Evolutionary conservation across 345 rosid genomes (phyloP), one percentile per base, ranked within the genome.

Genomic region (Eucalyptus curtisii): DNA sequence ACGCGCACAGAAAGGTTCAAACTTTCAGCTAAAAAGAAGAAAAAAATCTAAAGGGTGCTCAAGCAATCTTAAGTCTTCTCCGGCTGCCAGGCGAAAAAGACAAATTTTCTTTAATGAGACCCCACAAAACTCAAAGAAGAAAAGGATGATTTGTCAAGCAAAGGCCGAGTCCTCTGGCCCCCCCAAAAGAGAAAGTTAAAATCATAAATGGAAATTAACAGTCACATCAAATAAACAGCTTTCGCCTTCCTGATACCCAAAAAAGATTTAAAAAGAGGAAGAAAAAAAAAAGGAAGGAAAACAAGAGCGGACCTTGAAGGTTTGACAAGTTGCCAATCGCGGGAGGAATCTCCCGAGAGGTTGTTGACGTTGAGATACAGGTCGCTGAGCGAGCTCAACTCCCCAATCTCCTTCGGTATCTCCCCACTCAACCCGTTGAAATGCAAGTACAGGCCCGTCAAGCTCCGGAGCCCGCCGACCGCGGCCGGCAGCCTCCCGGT

Each of bases 361-460:
- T 94, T 92, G 89, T 98, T 98, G 45, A 98, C 99, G 88, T 96
- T 95, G 31, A 98, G 96, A 87, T 98, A 98, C 92, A 98, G 91
- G 85, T 98, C 99, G 25, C 89, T 89, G 82, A 98, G 98, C 53
- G 92, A 88, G 90, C 87, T 94, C 91, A 98, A 59, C 86, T 90
- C 88, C 5, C 95, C 93, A 88, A 97, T 96, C 93, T 95, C 99
- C 89, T 89, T 89, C 1, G 99, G 99, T 89, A 98, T 93, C 90
- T 86, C 94, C 7, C 99, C 99, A 50, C 90, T 91, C 88, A 98
- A 91, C 17, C 95, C 92, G 88, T 98, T 98, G 94, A 96, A 98
- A 88, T 98, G 99, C 86, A 98, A 93, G 92, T 95, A 98, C 93
- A 98, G 90, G 40, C 99, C 98, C 45, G 97, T 98, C 93, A 98